Base-by-base conservation (phyloP, 1,139 yeast species). In the Geotrichum klebahnii region DNA sequence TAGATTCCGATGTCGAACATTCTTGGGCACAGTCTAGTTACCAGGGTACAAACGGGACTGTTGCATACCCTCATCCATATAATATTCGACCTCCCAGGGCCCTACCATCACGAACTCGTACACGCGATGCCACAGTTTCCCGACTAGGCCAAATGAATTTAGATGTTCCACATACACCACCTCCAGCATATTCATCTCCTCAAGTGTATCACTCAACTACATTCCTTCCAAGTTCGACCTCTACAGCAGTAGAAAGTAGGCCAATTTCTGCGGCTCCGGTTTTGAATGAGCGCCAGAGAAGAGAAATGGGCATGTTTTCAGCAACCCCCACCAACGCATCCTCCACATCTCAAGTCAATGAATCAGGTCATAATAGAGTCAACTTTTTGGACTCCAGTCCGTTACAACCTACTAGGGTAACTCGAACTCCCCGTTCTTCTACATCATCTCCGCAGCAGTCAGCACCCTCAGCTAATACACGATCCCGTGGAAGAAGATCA, bases 261-360 rank as follows among this genome's bases (percentile, higher is more conserved):
- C 28, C 17, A 28, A 26, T 17, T n/a, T 22, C 28, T 16, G 12
- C 38, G 8, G 24, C 38, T 22, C 34, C 20, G 10, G 12, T 9
- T 34, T 32, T 24, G 3, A 45, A 38, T 31, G 44, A 36, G 10
- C 24, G 48, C 2, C 48, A 45, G 32, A 29, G 24, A 24, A 41
- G 42, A 10, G 48, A 45, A 31, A 16, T 37, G 29, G 48, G 39
- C 28, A 45, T 33, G 33, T 39, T 31, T 32, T 42, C 45, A 14
- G 38, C 34, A 24, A 33, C 37, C 5, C 34, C 34, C n/a, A 31
- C 8, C 16, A 31, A 31, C n/a, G 34, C 34, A 10, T 26, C 29
- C 29, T 6, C 34, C 34, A 16, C 10, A 17, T 22, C 8, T 22
- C 28, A 19, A 38, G 5, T 6, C 42, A 12, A 3, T 22, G 16